Base-by-base conservation (phyloP, 306 rosid genomes). In the Vigna radiata region DNA sequence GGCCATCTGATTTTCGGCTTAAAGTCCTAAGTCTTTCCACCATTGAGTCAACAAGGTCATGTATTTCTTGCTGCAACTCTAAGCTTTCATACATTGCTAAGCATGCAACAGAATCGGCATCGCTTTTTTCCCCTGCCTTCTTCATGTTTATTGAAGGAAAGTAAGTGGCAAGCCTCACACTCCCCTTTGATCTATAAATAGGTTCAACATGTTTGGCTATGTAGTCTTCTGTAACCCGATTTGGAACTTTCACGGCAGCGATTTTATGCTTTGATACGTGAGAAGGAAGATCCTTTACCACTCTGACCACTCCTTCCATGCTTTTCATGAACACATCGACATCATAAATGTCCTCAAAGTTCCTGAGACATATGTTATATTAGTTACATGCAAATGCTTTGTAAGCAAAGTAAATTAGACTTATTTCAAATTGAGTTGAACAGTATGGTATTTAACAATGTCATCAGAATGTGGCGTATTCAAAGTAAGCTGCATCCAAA, bases 51-150 rank as follows among this genome's bases (percentile, higher is more conserved):
- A 96, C 92, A 33, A 92, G 88, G 76, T 91, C 97, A 8, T 31
- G 85, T 44, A 90, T 89, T 80, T 92, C 96, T 13, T 91, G 88
- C 83, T 89, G 94, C 88, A 92, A 84, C 83, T 89, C 85, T 73
- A 96, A 87, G 80, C 94, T 96, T 85, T 92, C 98, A 77, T 88
- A 96, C 98, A 91, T 93, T 74, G 97, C 99, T 86, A 92, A 88
- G 79, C 98, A 96, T 14, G 94, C 89, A 72, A 89, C 85, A 25
- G 96, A 88, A 81, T 91, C 90, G 2, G 89, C 62, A 29, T 85
- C 87, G 21, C 89, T 86, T 65, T 67, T 80, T 60, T 83, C 79
- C 33, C 83, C 86, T 12, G 86, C 68, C 85, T 92, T 92, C 80
- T 88, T 88, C 98, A 92, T 91, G 68, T 92, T 96, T 70, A 96